Base-by-base conservation (phyloP, 176 grass and related monocot species). In the Saccharum spontaneum region DNA sequence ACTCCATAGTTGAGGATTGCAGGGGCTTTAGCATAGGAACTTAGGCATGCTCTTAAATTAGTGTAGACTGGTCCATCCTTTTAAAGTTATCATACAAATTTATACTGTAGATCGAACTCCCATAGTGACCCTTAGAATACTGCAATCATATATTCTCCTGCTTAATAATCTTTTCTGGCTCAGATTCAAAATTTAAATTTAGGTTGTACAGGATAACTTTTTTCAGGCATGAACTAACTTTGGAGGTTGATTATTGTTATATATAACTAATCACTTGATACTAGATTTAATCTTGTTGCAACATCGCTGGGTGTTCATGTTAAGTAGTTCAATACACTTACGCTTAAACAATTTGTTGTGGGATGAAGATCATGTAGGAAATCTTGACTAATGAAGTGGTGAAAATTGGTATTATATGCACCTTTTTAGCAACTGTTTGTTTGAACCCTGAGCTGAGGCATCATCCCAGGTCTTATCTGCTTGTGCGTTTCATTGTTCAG, bases 351-450 rank as follows among this genome's bases (percentile, higher is more conserved):
- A 17, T 54, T 66, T 72, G 45, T 74, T 22, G 5, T 8, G 4
- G 7, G 57, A 26, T 61, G 2, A 73, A 73, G 14, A 67, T 76
- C 13, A 24, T 50, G 9, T 68, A 0, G 24, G n/a, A 65, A 39
- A 9, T 18, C 36, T 30, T 30, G n/a, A 46, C 11, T 20, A 48
- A 20, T 83, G 22, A 79, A 18, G 72, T 43, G 75, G 28, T 5
- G 50, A 10, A 69, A 1, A 72, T 41, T 62, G 74, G 43, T 80
- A 28, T 67, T 41, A 3, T 1, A 12, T 22, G 22, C 40, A 44
- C 72, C 30, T 33, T 77, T 70, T 77, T 38, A 87, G 62, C 50
- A 71, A 71, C 1, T 50, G 20, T 65, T 78, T 65, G 1, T 84
- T 34, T 26, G 38, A 43, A 57, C 10, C 54, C 2, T 11, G 69